A percentile compares a stretch with the other conserved stretches of the same genome.
phyloP scores from a whole-genome alignment of 768 basidiomycete genomes.

The Strobilomyces confusus region DNA sequence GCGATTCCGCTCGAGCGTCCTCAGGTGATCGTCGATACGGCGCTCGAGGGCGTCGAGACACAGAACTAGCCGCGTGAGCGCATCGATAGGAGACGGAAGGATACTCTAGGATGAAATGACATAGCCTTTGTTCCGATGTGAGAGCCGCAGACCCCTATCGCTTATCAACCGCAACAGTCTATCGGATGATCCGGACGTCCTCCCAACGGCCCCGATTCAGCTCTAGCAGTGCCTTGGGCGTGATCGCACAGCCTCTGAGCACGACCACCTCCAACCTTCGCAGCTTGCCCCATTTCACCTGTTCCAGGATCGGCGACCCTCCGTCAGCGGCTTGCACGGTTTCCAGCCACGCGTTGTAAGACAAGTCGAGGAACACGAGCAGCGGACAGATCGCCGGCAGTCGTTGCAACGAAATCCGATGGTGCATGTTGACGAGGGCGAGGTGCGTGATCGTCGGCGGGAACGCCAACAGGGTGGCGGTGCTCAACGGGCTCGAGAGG shows the following conservation, averaged over 20 bases:
- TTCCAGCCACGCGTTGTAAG: conserved; percentile 54
- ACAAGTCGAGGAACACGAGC: conserved; percentile 62
- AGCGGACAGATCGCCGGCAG: conserved; percentile 58
- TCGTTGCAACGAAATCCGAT: conserved; percentile 49
- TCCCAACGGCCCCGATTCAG: conserved; percentile 65
- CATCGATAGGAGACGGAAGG: background rate
- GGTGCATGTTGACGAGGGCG: conserved; percentile 50
- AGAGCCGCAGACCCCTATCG: background rate
- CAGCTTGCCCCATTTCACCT: conserved; percentile 59
- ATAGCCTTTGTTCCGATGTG: background rate
- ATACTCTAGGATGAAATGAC: background rate
- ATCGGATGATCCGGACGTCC: conserved; percentile 51
- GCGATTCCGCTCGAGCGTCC: conserved; percentile 10
- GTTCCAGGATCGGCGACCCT: conserved; percentile 38
- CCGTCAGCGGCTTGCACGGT: background rate
- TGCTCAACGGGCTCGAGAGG: conserved; percentile 44
- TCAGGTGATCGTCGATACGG: conserved; percentile 6
- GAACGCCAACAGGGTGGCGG: conserved; percentile 44
- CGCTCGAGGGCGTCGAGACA: background rate
- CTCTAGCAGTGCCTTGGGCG: conserved; percentile 37
- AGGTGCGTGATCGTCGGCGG: conserved; percentile 65
- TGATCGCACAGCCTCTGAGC: conserved; percentile 49
- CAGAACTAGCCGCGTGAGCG: background rate
- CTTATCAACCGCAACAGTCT: conserved; percentile 2
- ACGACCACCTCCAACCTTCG: conserved; percentile 50